These are phyloP conservation scores for Yarrowia sp. DNA, from an alignment of 805 yeast genomes.

Conservation along the genomic window DNA sequence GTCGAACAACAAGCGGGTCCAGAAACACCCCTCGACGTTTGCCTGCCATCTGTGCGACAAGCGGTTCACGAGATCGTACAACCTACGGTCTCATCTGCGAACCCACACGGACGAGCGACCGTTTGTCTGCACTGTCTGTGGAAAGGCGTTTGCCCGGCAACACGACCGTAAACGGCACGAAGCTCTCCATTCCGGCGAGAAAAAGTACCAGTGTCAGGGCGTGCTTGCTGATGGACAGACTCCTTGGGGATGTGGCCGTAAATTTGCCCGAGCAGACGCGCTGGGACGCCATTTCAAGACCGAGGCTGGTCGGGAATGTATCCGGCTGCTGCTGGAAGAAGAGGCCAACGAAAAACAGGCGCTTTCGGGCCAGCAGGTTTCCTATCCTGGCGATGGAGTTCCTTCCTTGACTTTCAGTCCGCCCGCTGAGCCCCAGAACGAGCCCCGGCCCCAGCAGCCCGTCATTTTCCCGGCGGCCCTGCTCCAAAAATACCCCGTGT, in stretches of 20 bases:
- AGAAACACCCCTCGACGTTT: slow-evolving; percentile 74
- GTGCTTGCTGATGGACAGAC: slow-evolving; percentile 62
- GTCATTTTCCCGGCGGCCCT: slow-evolving; percentile 42
- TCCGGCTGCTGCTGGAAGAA: slow-evolving; percentile 68
- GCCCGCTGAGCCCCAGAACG: slow-evolving; percentile 38
- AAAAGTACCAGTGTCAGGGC: slow-evolving; percentile 73
- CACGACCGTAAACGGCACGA: slow-evolving; percentile 83
- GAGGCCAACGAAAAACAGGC: slow-evolving; percentile 47
- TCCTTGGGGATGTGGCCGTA: slow-evolving; percentile 77
- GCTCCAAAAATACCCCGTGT: slow-evolving; percentile 44
- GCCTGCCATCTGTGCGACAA: slow-evolving; percentile 85
- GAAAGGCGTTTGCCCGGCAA: slow-evolving; percentile 74
- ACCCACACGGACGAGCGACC: slow-evolving; percentile 85
- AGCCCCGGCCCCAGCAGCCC: slow-evolving; percentile 26
- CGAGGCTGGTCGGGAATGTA: slow-evolving; percentile 75
- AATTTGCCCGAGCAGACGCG: slow-evolving; percentile 80
- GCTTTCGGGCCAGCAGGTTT: slow-evolving; percentile 7
- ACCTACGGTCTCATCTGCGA: slow-evolving; percentile 85
- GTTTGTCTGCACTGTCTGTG: slow-evolving; percentile 67
- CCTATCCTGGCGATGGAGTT: slow-evolving; percentile 39
- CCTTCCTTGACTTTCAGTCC: slow-evolving; percentile 43
- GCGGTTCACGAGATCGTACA: slow-evolving; percentile 89
- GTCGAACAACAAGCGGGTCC: slow-evolving; percentile 61
- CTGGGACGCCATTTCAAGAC: slow-evolving; percentile 77
- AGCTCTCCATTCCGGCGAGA: slow-evolving; percentile 73